Base-by-base conservation (phyloP, 2,329 filamentous ascomycete genomes). In the Alternaria brassicicola region DNA sequence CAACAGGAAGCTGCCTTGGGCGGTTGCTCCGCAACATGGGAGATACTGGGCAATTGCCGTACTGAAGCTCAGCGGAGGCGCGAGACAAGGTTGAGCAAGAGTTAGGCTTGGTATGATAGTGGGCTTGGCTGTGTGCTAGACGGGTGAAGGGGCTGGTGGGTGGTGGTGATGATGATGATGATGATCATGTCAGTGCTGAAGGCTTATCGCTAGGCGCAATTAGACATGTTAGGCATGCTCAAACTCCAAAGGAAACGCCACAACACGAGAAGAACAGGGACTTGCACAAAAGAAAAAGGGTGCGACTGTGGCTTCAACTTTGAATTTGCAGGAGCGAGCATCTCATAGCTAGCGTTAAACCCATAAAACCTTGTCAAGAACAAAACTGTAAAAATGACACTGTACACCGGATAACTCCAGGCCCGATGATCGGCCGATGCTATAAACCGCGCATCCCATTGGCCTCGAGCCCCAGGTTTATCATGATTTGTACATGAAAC, bases 1-100 rank as follows among this genome's bases (percentile, higher is more conserved):
- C 36, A 68, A 61, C 21, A 60, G 67, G 68, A 67, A 70, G 68
- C 63, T 66, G 56, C 31, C n/a, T 45, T 50, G 23, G 21, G 33
- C n/a, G 35, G 48, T n/a, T 42, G n/a, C 8, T 33, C 36, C 36
- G 25, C 30, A 51, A 51, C 13, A 53, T 36, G 23, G 51, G 41
- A 45, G 30, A 46, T 35, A 46, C 46, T 43, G 25, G 31, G 51
- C 36, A 38, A 47, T 47, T 33, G 19, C 28, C 10, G 31, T 23
- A 41, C 26, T 39, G 36, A 39, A 15, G 48, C 30, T 51, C 26
- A 42, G 12, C 13, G 28, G 48, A 42, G 36, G 36, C 26, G 48
- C 36, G 23, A 39, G 17, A 51, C 25, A 51, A 51, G 48, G 25
- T 15, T 42, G 8, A n/a, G 36, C 19, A 51, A 41, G 48, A 42